These are phyloP conservation scores for Saturnispora galanensis DNA, from an alignment of 805 yeast genomes.

Conservation along the genomic window DNA sequence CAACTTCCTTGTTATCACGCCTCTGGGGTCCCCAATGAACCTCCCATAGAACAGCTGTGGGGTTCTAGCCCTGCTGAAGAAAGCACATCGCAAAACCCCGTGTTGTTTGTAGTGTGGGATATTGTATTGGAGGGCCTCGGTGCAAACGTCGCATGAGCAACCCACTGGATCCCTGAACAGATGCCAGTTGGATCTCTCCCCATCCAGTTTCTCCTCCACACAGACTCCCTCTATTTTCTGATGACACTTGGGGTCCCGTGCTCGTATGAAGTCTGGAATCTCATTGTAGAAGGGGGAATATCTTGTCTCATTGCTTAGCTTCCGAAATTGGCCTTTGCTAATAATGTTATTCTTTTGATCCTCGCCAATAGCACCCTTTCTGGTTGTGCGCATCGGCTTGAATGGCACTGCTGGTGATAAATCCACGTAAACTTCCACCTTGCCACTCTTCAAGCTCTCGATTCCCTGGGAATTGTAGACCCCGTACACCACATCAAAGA, in stretches of 20 bases:
- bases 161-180: conserved; percentile 32
- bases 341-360: conserved; percentile 33
- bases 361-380: conserved; percentile 28
- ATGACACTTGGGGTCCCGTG: conserved; percentile 33
- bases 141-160: conserved; percentile 8
- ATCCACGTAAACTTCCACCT: conserved; percentile 30
- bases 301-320: neutral
- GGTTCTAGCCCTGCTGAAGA: conserved; percentile 64
- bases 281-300: conserved; percentile 37
- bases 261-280: conserved; percentile 54
- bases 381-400: conserved; percentile 66
- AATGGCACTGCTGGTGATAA: conserved; percentile 46
- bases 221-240: conserved; percentile 31
- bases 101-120: neutral
- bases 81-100: conserved; percentile 42
- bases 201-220: conserved; percentile 90
- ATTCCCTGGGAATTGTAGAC: conserved; percentile 1
- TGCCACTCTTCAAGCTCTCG: conserved; percentile 28
- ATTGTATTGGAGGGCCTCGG: conserved; percentile 20
- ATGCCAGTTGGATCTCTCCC: conserved; percentile 80
- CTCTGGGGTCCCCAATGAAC: conserved; percentile 14
- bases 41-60: conserved; percentile 43
- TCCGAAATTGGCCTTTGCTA: conserved; percentile 1
- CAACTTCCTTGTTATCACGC: conserved; percentile 27
- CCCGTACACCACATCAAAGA: conserved; percentile 13